Conservation (phyloP, 257 asterid species). For the Solanum piurae region DNA sequence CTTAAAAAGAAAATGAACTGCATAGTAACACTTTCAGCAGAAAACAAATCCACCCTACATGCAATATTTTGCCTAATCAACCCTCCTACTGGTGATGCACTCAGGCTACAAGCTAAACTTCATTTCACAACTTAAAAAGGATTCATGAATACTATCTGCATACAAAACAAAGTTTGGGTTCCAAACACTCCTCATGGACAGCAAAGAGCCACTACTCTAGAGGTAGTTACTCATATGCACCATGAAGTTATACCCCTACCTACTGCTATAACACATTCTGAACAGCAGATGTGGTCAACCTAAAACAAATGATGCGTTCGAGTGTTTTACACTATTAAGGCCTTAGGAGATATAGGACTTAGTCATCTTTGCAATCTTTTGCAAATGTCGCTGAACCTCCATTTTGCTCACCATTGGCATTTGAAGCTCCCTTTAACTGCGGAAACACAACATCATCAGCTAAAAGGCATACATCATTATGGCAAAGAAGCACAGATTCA, state of each 20-base stretch:
- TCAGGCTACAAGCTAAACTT: background rate
- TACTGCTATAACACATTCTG: background rate
- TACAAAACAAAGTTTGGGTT: background rate
- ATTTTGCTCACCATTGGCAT: constrained; percentile 21
- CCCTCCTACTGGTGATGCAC: background rate
- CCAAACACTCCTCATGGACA: constrained; percentile 1
- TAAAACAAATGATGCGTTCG: constrained; percentile 6
- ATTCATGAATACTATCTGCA: background rate
- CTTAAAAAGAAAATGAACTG: background rate
- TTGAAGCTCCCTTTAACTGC: constrained; percentile 51
- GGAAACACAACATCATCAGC: background rate
- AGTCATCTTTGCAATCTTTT: constrained; percentile 37
- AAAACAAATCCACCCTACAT: background rate
- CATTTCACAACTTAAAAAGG: background rate
- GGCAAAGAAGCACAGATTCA: background rate
- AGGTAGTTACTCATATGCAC: constrained; percentile 4
- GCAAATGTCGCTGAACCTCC: constrained; percentile 15
- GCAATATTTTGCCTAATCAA: background rate
- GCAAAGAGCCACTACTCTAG: constrained; percentile 10
- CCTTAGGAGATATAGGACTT: background rate
- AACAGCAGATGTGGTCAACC: constrained; percentile 3
- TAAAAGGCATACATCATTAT: background rate
- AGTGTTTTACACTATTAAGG: background rate
- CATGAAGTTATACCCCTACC: constrained; percentile 2
- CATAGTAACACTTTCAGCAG: background rate